These are phyloP conservation scores for Rhizopus stolonifer DNA, from an alignment of 371 early-diverging fungal species.

Conservation along the genomic window DNA sequence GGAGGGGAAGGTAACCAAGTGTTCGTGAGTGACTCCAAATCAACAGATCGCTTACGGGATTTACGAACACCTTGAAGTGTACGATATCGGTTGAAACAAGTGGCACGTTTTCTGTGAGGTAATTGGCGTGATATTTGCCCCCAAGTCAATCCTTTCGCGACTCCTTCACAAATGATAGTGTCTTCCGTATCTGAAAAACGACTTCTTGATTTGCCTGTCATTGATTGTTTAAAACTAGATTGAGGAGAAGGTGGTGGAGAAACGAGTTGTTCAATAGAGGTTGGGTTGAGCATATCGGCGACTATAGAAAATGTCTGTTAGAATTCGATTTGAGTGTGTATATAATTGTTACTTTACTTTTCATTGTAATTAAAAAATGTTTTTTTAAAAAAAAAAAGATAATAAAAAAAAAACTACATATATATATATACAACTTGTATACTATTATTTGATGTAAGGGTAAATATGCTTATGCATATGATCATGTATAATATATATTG, in stretches of 20 bases:
- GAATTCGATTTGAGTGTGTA: not conserved
- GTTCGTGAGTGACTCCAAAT: constrained; percentile 21
- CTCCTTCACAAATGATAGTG: constrained; percentile 50
- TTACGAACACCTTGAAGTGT: constrained; percentile 52
- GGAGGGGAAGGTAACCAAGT: constrained; percentile 22
- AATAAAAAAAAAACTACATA: not conserved
- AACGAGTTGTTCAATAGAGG: constrained; percentile 22
- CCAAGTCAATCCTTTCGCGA: constrained; percentile 50
- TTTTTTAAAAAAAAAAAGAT: constrained; percentile 2
- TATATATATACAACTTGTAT: not conserved
- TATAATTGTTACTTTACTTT: constrained; percentile 23
- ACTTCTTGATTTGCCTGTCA: constrained; percentile 44
- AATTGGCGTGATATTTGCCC: constrained; percentile 51
- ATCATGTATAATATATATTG: constrained; percentile 1
- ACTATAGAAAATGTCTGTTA: constrained; percentile 19
- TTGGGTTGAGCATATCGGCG: constrained; percentile 48
- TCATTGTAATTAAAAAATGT: constrained; percentile 18
- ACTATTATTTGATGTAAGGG: not conserved
- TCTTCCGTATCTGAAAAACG: constrained; percentile 50
- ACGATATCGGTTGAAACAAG: constrained; percentile 51
- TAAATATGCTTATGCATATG: constrained; percentile 1
- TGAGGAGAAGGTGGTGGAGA: constrained; percentile 44
- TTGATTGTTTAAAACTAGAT: not conserved
- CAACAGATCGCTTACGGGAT: constrained; percentile 37
- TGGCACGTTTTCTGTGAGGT: constrained; percentile 55